A percentile compares a stretch with the other conserved stretches of the same genome.
Conservation (phyloP, 2,329 filamentous ascomycete species). For the Aspergillus quadrilineatus region DNA sequence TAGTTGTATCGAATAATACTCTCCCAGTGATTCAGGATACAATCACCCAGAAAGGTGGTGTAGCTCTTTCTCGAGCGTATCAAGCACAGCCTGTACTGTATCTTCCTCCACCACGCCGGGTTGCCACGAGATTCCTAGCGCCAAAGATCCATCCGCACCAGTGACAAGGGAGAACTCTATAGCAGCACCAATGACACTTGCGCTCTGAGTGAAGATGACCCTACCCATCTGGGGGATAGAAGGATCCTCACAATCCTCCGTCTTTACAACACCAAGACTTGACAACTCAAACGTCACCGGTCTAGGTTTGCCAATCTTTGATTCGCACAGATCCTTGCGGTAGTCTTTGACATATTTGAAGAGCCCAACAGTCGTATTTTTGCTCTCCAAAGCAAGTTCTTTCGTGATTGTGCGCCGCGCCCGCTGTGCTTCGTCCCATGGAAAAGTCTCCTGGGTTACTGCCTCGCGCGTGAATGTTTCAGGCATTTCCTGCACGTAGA, state of each 20-base stretch:
- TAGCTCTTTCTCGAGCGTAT: slow-evolving; percentile 20
- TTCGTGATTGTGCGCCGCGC: slow-evolving; percentile 32
- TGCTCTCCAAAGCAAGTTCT: slow-evolving; percentile 28
- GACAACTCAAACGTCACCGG: slow-evolving; percentile 46
- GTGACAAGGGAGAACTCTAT: slow-evolving; percentile 44
- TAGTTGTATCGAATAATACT: slow-evolving; percentile 1
- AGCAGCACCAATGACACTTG: slow-evolving; percentile 38
- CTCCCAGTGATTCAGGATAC: not conserved
- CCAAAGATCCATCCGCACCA: slow-evolving; percentile 46
- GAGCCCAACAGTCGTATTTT: slow-evolving; percentile 37
- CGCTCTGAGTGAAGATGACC: slow-evolving; percentile 48
- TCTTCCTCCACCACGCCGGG: slow-evolving; percentile 35
- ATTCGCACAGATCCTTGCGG: slow-evolving; percentile 35
- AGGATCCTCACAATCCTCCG: slow-evolving; percentile 5
- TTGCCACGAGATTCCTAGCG: slow-evolving; percentile 44
- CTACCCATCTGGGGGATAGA: slow-evolving; percentile 34
- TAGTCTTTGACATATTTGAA: slow-evolving; percentile 44
- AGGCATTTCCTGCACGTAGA: slow-evolving; percentile 37
- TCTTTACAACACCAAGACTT: slow-evolving; percentile 44
- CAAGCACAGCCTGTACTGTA: slow-evolving; percentile 23
- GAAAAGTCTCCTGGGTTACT: slow-evolving; percentile 23
- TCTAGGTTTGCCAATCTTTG: slow-evolving; percentile 41
- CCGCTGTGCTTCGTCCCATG: slow-evolving; percentile 36
- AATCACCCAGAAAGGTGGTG: not conserved
- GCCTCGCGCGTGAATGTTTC: slow-evolving; percentile 29